A percentile compares a stretch with the other conserved stretches of the same genome.
Conservation (phyloP, 306 rosid species). For the Dalbergia oliveri region DNA sequence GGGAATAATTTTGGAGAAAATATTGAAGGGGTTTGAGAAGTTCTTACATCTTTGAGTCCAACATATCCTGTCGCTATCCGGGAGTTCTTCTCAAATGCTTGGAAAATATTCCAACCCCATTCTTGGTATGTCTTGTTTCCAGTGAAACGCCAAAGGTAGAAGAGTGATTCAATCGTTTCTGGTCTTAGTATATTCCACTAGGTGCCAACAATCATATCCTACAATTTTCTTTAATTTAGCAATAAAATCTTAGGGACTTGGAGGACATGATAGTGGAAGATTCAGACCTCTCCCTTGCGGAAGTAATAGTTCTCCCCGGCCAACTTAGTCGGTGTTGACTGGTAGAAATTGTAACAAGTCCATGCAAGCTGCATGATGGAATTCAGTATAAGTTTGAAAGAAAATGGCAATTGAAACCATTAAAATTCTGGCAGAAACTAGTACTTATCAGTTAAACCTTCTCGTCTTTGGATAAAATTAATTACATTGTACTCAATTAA, state of each 20-base stretch:
- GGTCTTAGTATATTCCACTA: conserved; percentile 98
- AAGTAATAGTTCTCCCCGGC: conserved; percentile 97
- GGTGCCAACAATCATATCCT: conserved; percentile 96
- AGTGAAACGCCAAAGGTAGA: conserved; percentile 94
- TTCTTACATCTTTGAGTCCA: conserved; percentile 91
- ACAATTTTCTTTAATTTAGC: conserved; percentile 45
- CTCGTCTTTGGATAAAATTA: not conserved
- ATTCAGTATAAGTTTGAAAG: conserved; percentile 13
- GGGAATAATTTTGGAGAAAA: conserved; percentile 38
- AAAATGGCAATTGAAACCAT: conserved; percentile 25
- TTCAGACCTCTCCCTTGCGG: conserved; percentile 75
- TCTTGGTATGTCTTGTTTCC: conserved; percentile 95
- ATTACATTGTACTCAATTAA: not conserved
- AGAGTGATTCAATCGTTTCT: conserved; percentile 92
- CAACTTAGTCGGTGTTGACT: conserved; percentile 88
- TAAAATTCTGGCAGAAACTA: conserved; percentile 25
- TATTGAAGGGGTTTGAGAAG: conserved; percentile 39
- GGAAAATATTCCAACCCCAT: conserved; percentile 98
- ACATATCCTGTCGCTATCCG: conserved; percentile 90
- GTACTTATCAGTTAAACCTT: conserved; percentile 3
- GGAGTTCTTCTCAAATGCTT: conserved; percentile 93
- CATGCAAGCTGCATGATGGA: conserved; percentile 80
- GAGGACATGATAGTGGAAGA: conserved; percentile 33
- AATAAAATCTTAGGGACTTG: conserved; percentile 31
- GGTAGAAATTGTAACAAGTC: conserved; percentile 98